Conservation (phyloP, 768 basidiomycete species). For the Guyanaporus albipodus region DNA sequence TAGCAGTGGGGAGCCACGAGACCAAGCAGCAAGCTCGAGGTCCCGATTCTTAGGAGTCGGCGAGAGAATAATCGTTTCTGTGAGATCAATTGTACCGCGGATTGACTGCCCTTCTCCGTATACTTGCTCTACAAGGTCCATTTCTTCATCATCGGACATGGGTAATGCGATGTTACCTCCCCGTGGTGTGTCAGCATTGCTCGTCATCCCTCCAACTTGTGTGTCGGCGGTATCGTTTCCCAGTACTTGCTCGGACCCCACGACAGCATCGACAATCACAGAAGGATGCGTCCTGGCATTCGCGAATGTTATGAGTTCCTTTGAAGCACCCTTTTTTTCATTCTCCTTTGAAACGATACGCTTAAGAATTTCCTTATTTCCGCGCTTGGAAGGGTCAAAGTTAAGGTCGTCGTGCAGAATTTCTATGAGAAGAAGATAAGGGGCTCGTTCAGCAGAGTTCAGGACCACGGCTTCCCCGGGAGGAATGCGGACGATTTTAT, state of each 20-base stretch:
- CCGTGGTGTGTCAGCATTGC: constrained; percentile 18
- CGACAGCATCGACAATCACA: constrained; percentile 19
- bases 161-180: constrained; percentile 19
- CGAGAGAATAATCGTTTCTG: constrained; percentile 81
- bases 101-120: constrained; percentile 79
- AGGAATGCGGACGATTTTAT: constrained; percentile 94
- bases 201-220: constrained; percentile 11
- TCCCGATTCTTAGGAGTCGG: constrained; percentile 84
- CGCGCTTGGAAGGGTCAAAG: constrained; percentile 80
- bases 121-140: constrained; percentile 95
- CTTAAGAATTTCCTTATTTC: constrained; percentile 82
- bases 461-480: constrained; percentile 97
- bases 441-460: constrained; percentile 95
- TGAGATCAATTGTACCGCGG: constrained; percentile 70
- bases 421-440: constrained; percentile 90
- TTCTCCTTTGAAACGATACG: constrained; percentile 68
- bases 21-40: constrained; percentile 84
- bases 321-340: constrained; percentile 53
- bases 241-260: constrained; percentile 30
- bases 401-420: constrained; percentile 87
- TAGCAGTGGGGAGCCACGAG: constrained; percentile 46
- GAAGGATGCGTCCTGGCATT: constrained; percentile 16
- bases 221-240: constrained; percentile 30
- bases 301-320: constrained; percentile 49
- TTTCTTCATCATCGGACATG: constrained; percentile 69